Base-by-base conservation (phyloP, 257 asterid genomes). In the Jacaranda mimosifolia region DNA sequence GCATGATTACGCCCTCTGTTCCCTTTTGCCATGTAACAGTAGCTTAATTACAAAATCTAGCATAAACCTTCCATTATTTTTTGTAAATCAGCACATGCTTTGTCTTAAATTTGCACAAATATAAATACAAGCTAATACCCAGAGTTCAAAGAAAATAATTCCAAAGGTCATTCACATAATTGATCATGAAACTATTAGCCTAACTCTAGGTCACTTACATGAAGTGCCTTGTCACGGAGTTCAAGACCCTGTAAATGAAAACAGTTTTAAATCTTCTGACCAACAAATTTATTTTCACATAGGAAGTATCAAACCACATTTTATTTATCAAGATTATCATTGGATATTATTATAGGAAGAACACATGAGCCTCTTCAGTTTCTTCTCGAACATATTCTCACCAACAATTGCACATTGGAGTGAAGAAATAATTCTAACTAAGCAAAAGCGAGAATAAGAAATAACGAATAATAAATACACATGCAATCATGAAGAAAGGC, bases 211-310 rank as follows among this genome's bases (percentile, higher is more conserved):
- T 64, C 39, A 52, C 63, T 66, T 49, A 48, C 45, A 21, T 53
- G 55, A 58, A 77, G 26, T 68, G 66, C 55, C 60, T 32, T 58
- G 36, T 46, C 62, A 78, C 53, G 75, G 67, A 74, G 39, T 68
- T 65, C 57, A 67, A 59, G 63, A 62, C 69, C 75, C 58, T 39
- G 51, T 58, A 39, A 55, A 73, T 17, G 32, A 48, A 53, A 49
- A 45, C 48, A 70, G 10, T 64, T 12, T 45, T 63, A 63, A 43
- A 39, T 72, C 75, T 43, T 38, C 63, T 39, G 64, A 21, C 63
- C 60, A 62, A 77, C 17, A 55, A 58, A 66, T 17, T 15, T 55
- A n/a, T 55, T 14, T 19, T 36, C 65, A 63, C 6, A 63, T 3
- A 1, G 63, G 7, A 18, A 13, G 43, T 19, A 26, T 21, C 18